Evolutionary conservation across 2,329 filamentous ascomycete species (phyloP).

Genomic region (Grosmannia penicillata): DNA sequence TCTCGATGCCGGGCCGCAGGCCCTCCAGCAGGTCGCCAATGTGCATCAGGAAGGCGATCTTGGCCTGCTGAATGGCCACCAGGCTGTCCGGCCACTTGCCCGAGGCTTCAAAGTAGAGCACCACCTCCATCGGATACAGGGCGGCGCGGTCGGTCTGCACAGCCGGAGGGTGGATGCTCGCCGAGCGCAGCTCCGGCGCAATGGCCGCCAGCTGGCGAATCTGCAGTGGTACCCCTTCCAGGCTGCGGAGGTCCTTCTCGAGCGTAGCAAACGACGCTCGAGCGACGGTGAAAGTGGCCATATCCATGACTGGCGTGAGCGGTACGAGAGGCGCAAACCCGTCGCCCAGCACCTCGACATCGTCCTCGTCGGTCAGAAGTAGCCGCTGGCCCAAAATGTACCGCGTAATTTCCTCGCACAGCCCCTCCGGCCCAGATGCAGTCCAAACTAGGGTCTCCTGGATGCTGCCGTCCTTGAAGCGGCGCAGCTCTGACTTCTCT

Average conservation of each 20-base stretch:
- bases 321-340: conserved; percentile 34
- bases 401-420: conserved; percentile 66
- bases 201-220: conserved; percentile 66
- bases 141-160: conserved; percentile 28
- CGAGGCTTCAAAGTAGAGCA: conserved; percentile 87
- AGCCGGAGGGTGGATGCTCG: conserved; percentile 43
- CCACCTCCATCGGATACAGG: conserved; percentile 53
- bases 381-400: conserved; percentile 61
- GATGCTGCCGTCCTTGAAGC: conserved; percentile 92
- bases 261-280: conserved; percentile 57
- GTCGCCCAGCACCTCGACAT: conserved; percentile 30
- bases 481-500: conserved; percentile 76
- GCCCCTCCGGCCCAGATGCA: conserved; percentile 43
- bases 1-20: conserved; percentile 29
- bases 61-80: conserved; percentile 80
- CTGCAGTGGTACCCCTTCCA: conserved; percentile 78
- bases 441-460: conserved; percentile 84
- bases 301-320: conserved; percentile 29
- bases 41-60: conserved; percentile 74
- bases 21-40: conserved; percentile 57
- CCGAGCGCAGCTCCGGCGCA: conserved; percentile 57
- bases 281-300: conserved; percentile 49
- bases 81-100: conserved; percentile 88
- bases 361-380: conserved; percentile 33
- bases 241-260: conserved; percentile 59